Base-by-base conservation (phyloP, 176 grass and related monocot species). In the Thalia dealbata region DNA sequence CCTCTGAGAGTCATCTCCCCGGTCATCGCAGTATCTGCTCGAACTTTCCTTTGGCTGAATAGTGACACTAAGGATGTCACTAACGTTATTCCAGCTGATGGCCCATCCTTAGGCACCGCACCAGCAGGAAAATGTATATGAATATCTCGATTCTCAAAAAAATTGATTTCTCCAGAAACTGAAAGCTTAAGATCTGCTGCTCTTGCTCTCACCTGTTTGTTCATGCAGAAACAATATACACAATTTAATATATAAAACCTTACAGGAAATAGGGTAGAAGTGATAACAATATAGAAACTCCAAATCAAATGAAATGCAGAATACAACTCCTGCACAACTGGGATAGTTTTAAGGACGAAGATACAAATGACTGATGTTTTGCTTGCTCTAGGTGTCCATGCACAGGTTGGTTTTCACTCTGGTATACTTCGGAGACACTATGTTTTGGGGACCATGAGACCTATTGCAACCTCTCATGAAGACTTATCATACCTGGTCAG, bases 101-200 rank as follows among this genome's bases (percentile, higher is more conserved):
- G 95, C 73, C 95, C 95, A 90, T 99, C 95, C 79, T 99, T 99
- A 3, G 95, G 95, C 56, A 99, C 90, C n/a, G 90, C 90, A 83
- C 95, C 95, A 70, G 95, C 95, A 72, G 95, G 95, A 81, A 99
- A 99, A 84, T 99, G 95, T 76, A 99, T 93, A 71, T 99, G 95
- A 72, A 99, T 84, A 69, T 99, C 95, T 58, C 87, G 89, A 51
- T 69, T 86, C 75, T 97, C 93, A 76, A 97, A 75, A 48, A 97
- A 73, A 81, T 88, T 92, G 68, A 88, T 84, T 60, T 86, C 89
- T 9, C 78, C 75, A 74, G 76, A 72, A 61, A 81, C 73, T 78
- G 87, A 86, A 64, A 99, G 76, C 22, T 99, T 88, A 46, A 99
- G 90, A 52, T 99, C 95, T 73, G 87, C 74, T 44, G 90, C 81